phyloP scores from a whole-genome alignment of 1,139 yeast genomes.

The Kazachstania sp. region DNA sequence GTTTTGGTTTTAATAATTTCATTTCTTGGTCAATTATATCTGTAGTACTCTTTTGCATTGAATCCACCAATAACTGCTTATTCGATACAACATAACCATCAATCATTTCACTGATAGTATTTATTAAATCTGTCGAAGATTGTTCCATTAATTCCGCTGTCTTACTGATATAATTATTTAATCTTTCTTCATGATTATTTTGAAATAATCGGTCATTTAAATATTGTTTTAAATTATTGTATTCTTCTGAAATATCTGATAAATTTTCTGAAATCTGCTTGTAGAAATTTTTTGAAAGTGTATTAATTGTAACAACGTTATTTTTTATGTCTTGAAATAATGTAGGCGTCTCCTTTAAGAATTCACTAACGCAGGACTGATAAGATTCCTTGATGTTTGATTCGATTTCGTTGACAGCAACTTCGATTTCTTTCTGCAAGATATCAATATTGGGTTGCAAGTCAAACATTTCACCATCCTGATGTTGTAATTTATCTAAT shows the following conservation, averaged over 20 bases:
- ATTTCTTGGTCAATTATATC: constrained; percentile 31
- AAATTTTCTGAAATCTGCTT: constrained; percentile 20
- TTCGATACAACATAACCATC: constrained; percentile 27
- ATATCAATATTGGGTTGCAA: constrained; percentile 14
- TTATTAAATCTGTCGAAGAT: constrained; percentile 26
- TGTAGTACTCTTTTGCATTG: constrained; percentile 26
- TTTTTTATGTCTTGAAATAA: constrained; percentile 15
- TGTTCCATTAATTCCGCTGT: constrained; percentile 26
- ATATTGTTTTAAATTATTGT: constrained; percentile 30
- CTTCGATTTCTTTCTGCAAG: constrained; percentile 18
- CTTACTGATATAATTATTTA: constrained; percentile 22
- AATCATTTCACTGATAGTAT: constrained; percentile 20
- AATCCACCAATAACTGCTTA: constrained; percentile 23
- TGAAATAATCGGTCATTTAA: constrained; percentile 31
- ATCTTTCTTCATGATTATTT: constrained; percentile 28
- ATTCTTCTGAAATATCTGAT: constrained; percentile 28
- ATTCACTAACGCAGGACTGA: constrained; percentile 19
- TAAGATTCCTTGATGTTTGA: constrained; percentile 18
- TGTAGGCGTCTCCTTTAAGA: constrained; percentile 20
- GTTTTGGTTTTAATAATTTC: constrained; percentile 26
- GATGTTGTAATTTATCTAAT: constrained; percentile 17
- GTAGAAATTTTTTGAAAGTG: constrained; percentile 13
- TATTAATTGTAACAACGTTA: constrained; percentile 11
- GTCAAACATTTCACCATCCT: constrained; percentile 12
- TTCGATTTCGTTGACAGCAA: constrained; percentile 14